Conservation (phyloP, 2,329 filamentous ascomycete species). For the Colletotrichum lentis region DNA sequence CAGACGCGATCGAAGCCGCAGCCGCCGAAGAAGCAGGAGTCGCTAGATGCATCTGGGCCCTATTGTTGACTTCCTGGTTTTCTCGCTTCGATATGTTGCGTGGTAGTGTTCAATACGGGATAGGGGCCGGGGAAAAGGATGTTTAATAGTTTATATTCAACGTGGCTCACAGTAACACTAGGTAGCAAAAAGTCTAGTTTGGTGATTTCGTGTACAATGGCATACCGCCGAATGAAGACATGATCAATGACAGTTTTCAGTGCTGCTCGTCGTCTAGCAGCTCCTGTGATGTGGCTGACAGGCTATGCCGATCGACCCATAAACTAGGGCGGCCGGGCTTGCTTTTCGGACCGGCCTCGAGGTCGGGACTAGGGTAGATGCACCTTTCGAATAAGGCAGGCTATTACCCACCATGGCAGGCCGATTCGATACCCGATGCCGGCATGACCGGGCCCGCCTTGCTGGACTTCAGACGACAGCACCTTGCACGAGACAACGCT, state of each 20-base stretch:
- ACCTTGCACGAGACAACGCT: neutral
- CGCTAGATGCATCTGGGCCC: conserved; percentile 17
- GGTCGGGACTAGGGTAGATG: neutral
- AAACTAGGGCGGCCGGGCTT: too few relatives aligned
- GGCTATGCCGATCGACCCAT: too few relatives aligned
- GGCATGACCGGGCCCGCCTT: too few relatives aligned
- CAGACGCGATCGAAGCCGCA: conserved; percentile 22
- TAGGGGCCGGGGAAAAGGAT: neutral
- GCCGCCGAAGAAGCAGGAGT: conserved; percentile 29
- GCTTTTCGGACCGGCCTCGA: neutral
- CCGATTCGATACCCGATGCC: too few relatives aligned
- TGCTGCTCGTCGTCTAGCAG: neutral
- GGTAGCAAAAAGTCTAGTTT: neutral
- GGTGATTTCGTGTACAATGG: neutral
- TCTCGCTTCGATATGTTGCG: neutral
- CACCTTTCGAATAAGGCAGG: neutral
- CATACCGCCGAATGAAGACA: neutral
- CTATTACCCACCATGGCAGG: too few relatives aligned
- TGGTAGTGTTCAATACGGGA: neutral
- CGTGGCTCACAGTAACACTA: neutral
- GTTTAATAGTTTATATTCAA: neutral
- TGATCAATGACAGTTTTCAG: neutral
- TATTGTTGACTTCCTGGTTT: neutral
- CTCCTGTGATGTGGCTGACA: too few relatives aligned
- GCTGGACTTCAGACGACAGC: neutral